Conservation (phyloP, 2,329 filamentous ascomycete genomes). For the Venturia effusa region DNA sequence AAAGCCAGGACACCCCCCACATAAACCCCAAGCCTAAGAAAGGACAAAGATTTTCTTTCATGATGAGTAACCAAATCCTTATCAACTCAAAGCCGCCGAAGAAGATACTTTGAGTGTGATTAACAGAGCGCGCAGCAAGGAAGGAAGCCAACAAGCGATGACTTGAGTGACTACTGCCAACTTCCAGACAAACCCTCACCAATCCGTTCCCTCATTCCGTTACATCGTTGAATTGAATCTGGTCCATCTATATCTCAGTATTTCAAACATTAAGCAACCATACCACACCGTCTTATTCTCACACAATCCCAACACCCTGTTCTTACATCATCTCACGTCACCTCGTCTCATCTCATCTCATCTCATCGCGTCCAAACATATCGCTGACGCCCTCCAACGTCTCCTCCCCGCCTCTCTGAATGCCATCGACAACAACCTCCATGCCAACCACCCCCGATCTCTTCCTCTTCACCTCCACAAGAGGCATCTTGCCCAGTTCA, state of each 20-base stretch:
- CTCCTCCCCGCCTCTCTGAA: slow-evolving; percentile 29
- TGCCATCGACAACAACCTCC: slow-evolving; percentile 26
- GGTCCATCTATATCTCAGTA: not conserved
- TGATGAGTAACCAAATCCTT: too few species aligned
- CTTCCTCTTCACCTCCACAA: slow-evolving; percentile 23
- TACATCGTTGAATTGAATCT: not conserved
- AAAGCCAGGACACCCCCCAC: too few species aligned
- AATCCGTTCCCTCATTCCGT: too few species aligned
- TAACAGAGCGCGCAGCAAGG: not conserved
- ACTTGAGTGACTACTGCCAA: not conserved
- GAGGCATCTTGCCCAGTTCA: slow-evolving; percentile 74
- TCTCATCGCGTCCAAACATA: slow-evolving; percentile 26
- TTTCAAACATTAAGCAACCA: not conserved
- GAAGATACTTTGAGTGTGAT: not conserved
- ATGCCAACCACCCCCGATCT: slow-evolving; percentile 26
- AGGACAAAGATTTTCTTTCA: too few species aligned
- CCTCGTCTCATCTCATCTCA: not conserved
- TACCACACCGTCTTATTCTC: not conserved
- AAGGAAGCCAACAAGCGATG: not conserved
- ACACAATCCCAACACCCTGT: too few species aligned
- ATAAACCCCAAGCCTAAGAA: too few species aligned
- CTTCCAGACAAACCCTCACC: too few species aligned
- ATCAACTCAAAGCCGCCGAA: not conserved
- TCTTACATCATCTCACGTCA: not conserved
- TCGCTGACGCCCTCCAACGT: slow-evolving; percentile 33